Conservation (phyloP, 371 early-diverging fungal genomes). For the Actinomortierella wolfii region DNA sequence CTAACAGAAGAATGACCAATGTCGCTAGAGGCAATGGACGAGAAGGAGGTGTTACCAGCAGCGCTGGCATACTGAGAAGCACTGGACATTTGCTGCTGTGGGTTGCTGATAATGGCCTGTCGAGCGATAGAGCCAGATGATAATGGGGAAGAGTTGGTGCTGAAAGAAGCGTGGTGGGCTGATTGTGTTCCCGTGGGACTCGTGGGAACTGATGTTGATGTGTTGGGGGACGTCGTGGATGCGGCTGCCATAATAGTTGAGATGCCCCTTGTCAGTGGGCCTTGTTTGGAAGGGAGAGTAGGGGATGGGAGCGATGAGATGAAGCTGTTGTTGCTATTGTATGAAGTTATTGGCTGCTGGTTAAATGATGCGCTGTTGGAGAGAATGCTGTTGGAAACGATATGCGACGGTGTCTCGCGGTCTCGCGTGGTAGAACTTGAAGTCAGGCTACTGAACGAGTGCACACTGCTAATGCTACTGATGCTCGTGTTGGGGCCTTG, state of each 20-base stretch:
- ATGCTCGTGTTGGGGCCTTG: slow-evolving; percentile 24
- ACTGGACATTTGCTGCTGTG: slow-evolving; percentile 12
- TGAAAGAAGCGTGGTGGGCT: neutral
- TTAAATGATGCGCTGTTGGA: slow-evolving; percentile 2
- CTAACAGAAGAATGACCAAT: too few relatives aligned
- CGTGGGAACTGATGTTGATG: slow-evolving; percentile 2
- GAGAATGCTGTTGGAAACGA: slow-evolving; percentile 42
- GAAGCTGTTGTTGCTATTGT: slow-evolving; percentile 35
- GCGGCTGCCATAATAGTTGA: slow-evolving; percentile 13
- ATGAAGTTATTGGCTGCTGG: slow-evolving; percentile 9
- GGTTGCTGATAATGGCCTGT: slow-evolving; percentile 20
- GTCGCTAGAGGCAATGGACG: slow-evolving; percentile 14
- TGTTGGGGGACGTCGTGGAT: neutral
- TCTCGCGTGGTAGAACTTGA: neutral
- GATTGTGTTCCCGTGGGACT: slow-evolving; percentile 8
- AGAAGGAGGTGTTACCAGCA: slow-evolving; percentile 28
- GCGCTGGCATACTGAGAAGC: slow-evolving; percentile 8
- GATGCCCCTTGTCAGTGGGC: slow-evolving; percentile 9
- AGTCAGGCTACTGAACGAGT: slow-evolving; percentile 12
- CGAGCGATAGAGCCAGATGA: slow-evolving; percentile 17
- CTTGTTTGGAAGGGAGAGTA: slow-evolving; percentile 16
- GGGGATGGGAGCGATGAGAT: slow-evolving; percentile 27
- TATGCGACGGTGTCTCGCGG: slow-evolving; percentile 10
- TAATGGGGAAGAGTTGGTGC: slow-evolving; percentile 11
- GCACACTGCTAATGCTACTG: slow-evolving; percentile 27